phyloP scores from a whole-genome alignment of 2,329 filamentous ascomycete species.

The Pochonia chlamydosporia region DNA sequence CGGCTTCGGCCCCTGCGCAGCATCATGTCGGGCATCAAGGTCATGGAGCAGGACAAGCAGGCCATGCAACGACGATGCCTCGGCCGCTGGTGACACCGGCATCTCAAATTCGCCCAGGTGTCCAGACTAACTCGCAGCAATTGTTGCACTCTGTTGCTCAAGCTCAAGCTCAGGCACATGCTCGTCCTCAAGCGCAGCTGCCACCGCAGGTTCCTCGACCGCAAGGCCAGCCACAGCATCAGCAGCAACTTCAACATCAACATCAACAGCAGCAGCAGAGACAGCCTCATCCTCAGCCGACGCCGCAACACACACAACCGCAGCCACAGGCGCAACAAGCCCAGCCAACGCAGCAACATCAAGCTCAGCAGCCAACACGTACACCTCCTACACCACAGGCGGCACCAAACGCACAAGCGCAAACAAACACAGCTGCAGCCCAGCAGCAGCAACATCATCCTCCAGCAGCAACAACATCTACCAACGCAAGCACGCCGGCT shows the following conservation, averaged over 20 bases:
- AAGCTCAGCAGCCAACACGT: slow-evolving; percentile 1
- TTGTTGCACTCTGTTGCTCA: slow-evolving; percentile 19
- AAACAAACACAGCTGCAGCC: not conserved
- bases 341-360: slow-evolving; percentile 14
- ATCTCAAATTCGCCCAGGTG: slow-evolving; percentile 18
- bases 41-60: not conserved
- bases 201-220: slow-evolving; percentile 16
- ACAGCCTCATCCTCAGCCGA: too few relatives aligned
- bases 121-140: slow-evolving; percentile 24
- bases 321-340: slow-evolving; percentile 16
- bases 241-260: slow-evolving; percentile 11
- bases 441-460: not conserved
- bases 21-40: slow-evolving; percentile 1
- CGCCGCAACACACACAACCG: slow-evolving; percentile 7
- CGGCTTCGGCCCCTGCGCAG: slow-evolving; percentile 13
- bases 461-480: not conserved
- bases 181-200: slow-evolving; percentile 21
- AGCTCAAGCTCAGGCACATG: slow-evolving; percentile 16
- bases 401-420: not conserved
- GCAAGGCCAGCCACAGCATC: slow-evolving; percentile 18
- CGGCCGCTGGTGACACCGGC: slow-evolving; percentile 13
- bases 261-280: slow-evolving; percentile 14
- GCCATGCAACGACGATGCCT: slow-evolving; percentile 1
- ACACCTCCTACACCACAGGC: slow-evolving; percentile 4
- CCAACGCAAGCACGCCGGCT: not conserved